phyloP scores from a whole-genome alignment of 345 rosid genomes.

The Gossypium bickii region DNA sequence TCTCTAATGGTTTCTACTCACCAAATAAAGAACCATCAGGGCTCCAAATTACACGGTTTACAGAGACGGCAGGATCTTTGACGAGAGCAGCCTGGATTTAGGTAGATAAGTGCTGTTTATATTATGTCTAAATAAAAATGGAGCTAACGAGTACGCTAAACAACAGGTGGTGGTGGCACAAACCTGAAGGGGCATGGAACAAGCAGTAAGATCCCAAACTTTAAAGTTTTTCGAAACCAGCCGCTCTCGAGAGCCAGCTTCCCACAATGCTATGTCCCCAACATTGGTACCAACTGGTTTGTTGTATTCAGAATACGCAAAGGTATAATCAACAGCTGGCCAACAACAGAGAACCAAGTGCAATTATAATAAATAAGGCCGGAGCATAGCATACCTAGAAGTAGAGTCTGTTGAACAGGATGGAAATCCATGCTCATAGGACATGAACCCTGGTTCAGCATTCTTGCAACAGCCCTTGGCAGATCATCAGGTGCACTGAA shows the following conservation, averaged over 20 bases:
- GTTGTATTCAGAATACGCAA: constrained; percentile 20
- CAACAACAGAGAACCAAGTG: not conserved
- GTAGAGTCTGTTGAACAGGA: constrained; percentile 77
- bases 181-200: constrained; percentile 89
- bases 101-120: constrained; percentile 16
- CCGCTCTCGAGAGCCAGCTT: constrained; percentile 83
- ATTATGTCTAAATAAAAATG: not conserved
- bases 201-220: constrained; percentile 83
- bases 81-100: constrained; percentile 67
- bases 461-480: constrained; percentile 67
- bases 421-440: constrained; percentile 99
- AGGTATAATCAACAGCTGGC: constrained; percentile 1
- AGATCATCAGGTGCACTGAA: constrained; percentile 80
- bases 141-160: not conserved
- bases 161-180: constrained; percentile 3
- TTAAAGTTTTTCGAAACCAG: constrained; percentile 73
- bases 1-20: constrained; percentile 36
- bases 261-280: constrained; percentile 95
- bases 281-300: constrained; percentile 88
- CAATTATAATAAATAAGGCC: constrained; percentile 1
- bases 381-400: constrained; percentile 54
- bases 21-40: constrained; percentile 95
- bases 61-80: constrained; percentile 87
- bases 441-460: constrained; percentile 81
- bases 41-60: constrained; percentile 95